A percentile compares a stretch with the other conserved stretches of the same genome.
phyloP scores from a whole-genome alignment of 768 basidiomycete genomes.

The Mrakia hoshinonis region DNA sequence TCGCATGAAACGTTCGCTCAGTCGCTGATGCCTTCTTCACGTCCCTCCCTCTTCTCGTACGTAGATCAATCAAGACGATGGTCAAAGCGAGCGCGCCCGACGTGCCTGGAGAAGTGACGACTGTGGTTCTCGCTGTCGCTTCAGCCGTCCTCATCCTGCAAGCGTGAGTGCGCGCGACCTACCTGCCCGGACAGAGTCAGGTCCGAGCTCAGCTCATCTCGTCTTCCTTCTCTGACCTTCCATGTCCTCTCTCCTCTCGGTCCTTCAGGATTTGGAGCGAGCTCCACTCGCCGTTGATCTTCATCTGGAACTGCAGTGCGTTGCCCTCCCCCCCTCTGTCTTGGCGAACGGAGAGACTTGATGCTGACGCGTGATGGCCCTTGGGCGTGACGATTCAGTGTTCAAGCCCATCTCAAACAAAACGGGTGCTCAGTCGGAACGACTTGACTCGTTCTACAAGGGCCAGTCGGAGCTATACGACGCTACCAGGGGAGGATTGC shows the following conservation, averaged over 20 bases:
- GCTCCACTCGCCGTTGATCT: slow-evolving; percentile 11
- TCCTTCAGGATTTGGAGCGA: slow-evolving; percentile 5
- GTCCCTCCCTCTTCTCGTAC: neutral
- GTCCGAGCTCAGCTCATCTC: neutral
- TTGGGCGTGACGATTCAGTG: slow-evolving; percentile 3
- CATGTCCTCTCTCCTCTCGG: neutral
- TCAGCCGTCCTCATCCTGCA: neutral
- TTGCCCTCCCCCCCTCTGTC: neutral
- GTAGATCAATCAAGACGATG: neutral
- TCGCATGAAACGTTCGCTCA: neutral
- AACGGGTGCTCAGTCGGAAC: slow-evolving; percentile 36
- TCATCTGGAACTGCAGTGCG: slow-evolving; percentile 28
- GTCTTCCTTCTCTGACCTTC: neutral
- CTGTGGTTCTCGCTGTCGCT: slow-evolving; percentile 2
- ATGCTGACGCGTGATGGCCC: neutral
- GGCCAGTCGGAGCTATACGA: slow-evolving; percentile 69
- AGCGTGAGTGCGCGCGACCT: slow-evolving; percentile 1
- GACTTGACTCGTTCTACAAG: slow-evolving; percentile 50
- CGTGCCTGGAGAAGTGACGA: slow-evolving; percentile 8
- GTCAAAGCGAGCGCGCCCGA: neutral
- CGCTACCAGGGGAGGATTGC: slow-evolving; percentile 52
- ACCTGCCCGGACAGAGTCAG: neutral
- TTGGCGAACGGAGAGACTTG: neutral
- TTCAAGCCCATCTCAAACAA: slow-evolving; percentile 23
- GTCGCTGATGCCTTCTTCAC: neutral